phyloP scores from a whole-genome alignment of 2,329 filamentous ascomycete genomes.

The Fulvia fulva region DNA sequence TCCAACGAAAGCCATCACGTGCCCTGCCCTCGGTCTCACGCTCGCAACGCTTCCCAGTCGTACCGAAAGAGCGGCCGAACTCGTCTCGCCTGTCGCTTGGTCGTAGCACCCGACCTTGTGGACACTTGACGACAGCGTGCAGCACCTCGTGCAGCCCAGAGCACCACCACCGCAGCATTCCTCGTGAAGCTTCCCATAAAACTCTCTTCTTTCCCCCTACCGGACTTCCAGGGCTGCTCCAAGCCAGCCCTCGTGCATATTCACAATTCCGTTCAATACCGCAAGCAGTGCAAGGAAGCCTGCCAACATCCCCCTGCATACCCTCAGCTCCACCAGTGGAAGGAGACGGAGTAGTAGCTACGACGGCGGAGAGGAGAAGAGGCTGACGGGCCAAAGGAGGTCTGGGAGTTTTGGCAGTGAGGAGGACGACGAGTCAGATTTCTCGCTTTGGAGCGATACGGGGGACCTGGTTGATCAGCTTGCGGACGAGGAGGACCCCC shows the following conservation, averaged over 20 bases:
- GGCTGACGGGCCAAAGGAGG: constrained; percentile 44
- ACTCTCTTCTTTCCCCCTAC: background rate
- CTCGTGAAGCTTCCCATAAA: background rate
- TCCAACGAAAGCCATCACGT: background rate
- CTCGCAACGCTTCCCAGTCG: background rate
- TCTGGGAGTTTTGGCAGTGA: constrained; percentile 20
- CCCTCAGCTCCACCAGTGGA: constrained; percentile 51
- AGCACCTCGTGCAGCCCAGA: constrained; percentile 1
- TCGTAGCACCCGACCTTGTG: background rate
- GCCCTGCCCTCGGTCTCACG: background rate
- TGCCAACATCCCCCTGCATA: constrained; percentile 84
- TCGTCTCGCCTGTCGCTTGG: background rate
- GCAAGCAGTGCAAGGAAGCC: constrained; percentile 60
- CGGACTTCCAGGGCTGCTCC: constrained; percentile 14
- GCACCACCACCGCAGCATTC: background rate
- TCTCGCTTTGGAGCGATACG: constrained; percentile 87
- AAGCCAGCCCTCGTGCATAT: constrained; percentile 50
- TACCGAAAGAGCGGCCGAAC: too few relatives aligned
- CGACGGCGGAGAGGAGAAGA: constrained; percentile 48
- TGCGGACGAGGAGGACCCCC: constrained; percentile 75
- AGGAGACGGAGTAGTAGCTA: constrained; percentile 40
- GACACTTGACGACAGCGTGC: background rate
- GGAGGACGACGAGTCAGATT: constrained; percentile 52
- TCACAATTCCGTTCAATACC: constrained; percentile 70
- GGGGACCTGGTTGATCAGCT: constrained; percentile 92